phyloP scores from a whole-genome alignment of 2,329 filamentous ascomycete genomes.

The Aspergillus unguis region DNA sequence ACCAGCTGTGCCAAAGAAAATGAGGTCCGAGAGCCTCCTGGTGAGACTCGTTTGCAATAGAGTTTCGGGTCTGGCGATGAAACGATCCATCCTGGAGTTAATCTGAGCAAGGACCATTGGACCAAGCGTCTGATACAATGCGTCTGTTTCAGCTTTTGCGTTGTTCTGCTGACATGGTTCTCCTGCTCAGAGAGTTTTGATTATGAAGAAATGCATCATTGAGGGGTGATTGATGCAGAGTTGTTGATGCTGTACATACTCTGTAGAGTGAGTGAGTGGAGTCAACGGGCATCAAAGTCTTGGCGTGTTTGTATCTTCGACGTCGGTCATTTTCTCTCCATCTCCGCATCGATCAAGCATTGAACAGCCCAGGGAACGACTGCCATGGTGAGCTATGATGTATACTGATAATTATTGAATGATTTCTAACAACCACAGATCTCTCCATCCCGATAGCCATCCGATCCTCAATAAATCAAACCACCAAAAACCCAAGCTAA shows the following conservation, averaged over 20 bases:
- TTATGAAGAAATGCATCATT: no score
- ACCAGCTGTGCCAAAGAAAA: background rate
- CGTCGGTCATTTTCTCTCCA: background rate
- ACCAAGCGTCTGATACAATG: constrained; percentile 5
- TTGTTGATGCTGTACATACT: no score
- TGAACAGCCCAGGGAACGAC: no score
- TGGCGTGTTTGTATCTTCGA: constrained; percentile 17
- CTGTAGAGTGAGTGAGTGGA: no score
- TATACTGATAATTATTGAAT: background rate
- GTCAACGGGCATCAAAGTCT: constrained; percentile 1
- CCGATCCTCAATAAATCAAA: background rate
- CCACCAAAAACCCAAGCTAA: background rate
- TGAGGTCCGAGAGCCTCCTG: background rate
- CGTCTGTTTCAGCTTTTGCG: constrained; percentile 3
- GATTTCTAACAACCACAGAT: background rate
- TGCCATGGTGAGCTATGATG: background rate
- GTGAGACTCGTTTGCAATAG: background rate
- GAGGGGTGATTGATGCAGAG: no score
- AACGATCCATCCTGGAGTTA: background rate
- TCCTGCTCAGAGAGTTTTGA: no score
- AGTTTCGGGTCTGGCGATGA: background rate
- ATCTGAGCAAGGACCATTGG: background rate
- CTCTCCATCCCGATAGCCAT: background rate
- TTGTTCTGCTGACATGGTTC: background rate
- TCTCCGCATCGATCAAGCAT: background rate